phyloP scores from a whole-genome alignment of 176 grass and related monocot genomes.

The Carex parvula region DNA sequence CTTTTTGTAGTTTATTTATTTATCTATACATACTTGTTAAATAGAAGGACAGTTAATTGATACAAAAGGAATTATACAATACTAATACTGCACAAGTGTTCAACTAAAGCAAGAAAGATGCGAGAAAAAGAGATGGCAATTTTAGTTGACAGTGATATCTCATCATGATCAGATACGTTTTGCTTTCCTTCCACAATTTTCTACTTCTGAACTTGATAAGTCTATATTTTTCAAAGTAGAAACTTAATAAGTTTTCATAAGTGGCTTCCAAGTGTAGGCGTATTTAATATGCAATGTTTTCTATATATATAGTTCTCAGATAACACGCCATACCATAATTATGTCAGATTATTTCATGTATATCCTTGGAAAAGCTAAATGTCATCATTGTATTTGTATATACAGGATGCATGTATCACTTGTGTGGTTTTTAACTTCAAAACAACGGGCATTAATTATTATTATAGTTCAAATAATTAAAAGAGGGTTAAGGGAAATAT shows the following conservation, averaged over 20 bases:
- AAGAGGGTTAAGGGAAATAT: neutral
- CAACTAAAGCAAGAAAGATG: neutral
- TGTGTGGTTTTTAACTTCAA: neutral
- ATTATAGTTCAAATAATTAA: too few relatives aligned
- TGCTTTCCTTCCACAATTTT: neutral
- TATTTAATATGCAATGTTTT: neutral
- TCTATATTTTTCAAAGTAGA: neutral
- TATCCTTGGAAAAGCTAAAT: neutral
- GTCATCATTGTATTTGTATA: neutral
- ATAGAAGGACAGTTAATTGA: neutral
- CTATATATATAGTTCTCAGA: too few relatives aligned
- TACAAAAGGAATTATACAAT: neutral
- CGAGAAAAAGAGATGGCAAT: neutral
- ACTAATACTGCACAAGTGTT: neutral
- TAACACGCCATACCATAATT: neutral
- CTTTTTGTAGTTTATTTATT: neutral
- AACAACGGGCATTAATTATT: neutral
- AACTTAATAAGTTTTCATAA: neutral
- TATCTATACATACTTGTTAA: neutral
- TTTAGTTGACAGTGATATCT: conserved; percentile 12
- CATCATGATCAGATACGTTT: conserved; percentile 3
- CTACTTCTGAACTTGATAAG: neutral
- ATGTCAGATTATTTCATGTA: neutral
- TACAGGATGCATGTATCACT: neutral
- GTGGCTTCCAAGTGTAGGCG: conserved; percentile 8